These are phyloP conservation scores for Clavispora carvajalis DNA, from an alignment of 805 yeast species.

Conservation along the genomic window DNA sequence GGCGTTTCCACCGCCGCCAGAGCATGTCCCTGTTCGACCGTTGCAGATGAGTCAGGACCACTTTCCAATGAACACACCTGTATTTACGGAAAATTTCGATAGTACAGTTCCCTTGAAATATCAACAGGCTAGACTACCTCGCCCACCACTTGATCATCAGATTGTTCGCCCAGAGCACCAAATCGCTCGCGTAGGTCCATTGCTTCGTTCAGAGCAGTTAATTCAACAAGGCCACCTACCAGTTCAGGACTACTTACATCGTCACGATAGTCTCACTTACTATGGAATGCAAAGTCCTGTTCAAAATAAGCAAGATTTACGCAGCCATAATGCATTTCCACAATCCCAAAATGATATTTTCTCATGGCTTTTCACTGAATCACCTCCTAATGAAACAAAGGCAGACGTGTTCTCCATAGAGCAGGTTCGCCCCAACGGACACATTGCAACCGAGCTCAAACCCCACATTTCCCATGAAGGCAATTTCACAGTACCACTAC, in stretches of 20 bases:
- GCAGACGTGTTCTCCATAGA: not conserved
- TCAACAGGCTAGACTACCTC: not conserved
- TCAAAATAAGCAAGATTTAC: not conserved
- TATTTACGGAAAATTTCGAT: not conserved
- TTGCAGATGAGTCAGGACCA: not conserved
- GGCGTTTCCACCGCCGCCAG: not conserved
- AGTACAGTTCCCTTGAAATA: not conserved
- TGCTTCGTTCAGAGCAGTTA: not conserved
- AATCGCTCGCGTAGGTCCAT: not conserved
- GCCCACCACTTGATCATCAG: not conserved
- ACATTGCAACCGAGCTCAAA: not conserved
- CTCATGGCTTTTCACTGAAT: conserved; percentile 36
- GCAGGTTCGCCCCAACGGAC: not conserved
- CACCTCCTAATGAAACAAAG: conserved; percentile 13
- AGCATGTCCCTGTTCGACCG: not conserved
- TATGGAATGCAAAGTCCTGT: not conserved
- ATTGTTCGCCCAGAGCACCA: not conserved
- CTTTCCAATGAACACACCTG: not conserved
- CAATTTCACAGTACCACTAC: not conserved
- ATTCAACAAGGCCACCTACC: not conserved
- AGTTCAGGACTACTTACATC: not conserved
- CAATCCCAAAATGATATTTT: conserved; percentile 35
- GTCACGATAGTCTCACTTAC: not conserved
- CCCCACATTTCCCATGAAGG: not conserved
- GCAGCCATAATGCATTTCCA: not conserved